Evolutionary conservation across 106 monocot genomes (phyloP).

Genomic region (Iris macrosiphon): DNA sequence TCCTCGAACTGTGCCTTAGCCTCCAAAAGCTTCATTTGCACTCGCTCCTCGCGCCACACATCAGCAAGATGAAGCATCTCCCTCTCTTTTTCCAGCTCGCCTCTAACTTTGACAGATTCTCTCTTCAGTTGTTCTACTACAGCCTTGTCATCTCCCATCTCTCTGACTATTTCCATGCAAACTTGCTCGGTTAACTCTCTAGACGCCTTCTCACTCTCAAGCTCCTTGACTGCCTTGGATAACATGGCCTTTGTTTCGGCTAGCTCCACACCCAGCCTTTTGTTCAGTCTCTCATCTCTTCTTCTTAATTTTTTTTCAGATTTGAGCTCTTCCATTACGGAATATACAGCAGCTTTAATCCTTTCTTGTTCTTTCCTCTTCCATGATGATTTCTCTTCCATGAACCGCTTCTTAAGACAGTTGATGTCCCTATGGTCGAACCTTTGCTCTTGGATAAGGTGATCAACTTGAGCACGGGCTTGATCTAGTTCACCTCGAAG

Average conservation of each 20-base stretch:
- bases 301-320: constrained; percentile 46
- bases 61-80: constrained; percentile 80
- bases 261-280: constrained; percentile 43
- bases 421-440: constrained; percentile 5
- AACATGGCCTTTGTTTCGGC: constrained; percentile 19
- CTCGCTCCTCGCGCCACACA: constrained; percentile 59
- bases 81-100: constrained; percentile 57
- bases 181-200: constrained; percentile 42
- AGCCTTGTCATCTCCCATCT: constrained; percentile 42
- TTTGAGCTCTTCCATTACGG: constrained; percentile 40
- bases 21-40: constrained; percentile 67
- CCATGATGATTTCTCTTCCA: constrained; percentile 35
- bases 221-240: constrained; percentile 27
- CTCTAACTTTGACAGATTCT: constrained; percentile 32
- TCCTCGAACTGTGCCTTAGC: constrained; percentile 58
- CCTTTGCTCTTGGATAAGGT: constrained; percentile 33
- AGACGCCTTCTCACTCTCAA: constrained; percentile 52
- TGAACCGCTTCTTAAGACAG: constrained; percentile 9
- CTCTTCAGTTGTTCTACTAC: constrained; percentile 45
- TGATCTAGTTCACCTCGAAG: constrained; percentile 45
- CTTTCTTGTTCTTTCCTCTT: constrained; percentile 42
- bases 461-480: constrained; percentile 24
- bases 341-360: constrained; percentile 17
- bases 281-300: constrained; percentile 44
- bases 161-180: constrained; percentile 41